A percentile compares a stretch with the other conserved stretches of the same genome.
Evolutionary conservation across 2,329 filamentous ascomycete genomes (phyloP).

Genomic region (Trichophyton mentagrophytes): DNA sequence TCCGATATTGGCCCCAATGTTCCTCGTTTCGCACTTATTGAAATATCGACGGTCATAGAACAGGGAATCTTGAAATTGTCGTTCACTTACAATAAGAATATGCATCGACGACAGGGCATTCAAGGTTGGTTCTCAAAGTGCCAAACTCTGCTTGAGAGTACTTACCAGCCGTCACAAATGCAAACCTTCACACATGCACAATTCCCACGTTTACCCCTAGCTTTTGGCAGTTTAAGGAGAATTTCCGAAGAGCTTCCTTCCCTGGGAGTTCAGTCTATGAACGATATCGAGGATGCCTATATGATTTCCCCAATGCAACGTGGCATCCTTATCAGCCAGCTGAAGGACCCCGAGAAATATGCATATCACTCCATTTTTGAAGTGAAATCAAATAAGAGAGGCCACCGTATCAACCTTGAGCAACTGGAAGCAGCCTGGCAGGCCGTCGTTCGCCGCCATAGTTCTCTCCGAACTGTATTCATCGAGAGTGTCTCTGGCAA

Average conservation of each 20-base stretch:
- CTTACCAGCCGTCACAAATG: background rate
- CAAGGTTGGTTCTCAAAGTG: constrained; percentile 9
- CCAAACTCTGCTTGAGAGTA: constrained; percentile 6
- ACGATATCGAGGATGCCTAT: constrained; percentile 25
- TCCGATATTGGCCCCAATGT: constrained; percentile 10
- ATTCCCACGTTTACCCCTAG: constrained; percentile 10
- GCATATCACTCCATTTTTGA: constrained; percentile 28
- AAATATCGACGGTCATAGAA: constrained; percentile 10
- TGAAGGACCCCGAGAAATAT: constrained; percentile 25
- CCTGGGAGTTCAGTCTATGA: constrained; percentile 6
- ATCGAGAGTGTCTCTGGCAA: constrained; percentile 24
- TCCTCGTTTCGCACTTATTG: constrained; percentile 11
- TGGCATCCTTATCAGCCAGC: constrained; percentile 27
- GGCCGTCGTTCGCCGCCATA: constrained; percentile 22
- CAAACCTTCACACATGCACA: background rate
- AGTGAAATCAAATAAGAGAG: constrained; percentile 16
- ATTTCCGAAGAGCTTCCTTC: constrained; percentile 7
- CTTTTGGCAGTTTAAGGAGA: constrained; percentile 7
- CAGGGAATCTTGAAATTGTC: constrained; percentile 8
- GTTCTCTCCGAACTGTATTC: constrained; percentile 24
- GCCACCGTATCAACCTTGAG: constrained; percentile 16
- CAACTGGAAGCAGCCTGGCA: constrained; percentile 24
- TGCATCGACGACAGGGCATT: constrained; percentile 7
- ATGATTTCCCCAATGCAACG: constrained; percentile 28
- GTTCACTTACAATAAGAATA: constrained; percentile 9